Evolutionary conservation across 768 basidiomycete species (phyloP), one percentile per base, ranked within the genome.

Genomic region (Rhodotorula paludigena): DNA sequence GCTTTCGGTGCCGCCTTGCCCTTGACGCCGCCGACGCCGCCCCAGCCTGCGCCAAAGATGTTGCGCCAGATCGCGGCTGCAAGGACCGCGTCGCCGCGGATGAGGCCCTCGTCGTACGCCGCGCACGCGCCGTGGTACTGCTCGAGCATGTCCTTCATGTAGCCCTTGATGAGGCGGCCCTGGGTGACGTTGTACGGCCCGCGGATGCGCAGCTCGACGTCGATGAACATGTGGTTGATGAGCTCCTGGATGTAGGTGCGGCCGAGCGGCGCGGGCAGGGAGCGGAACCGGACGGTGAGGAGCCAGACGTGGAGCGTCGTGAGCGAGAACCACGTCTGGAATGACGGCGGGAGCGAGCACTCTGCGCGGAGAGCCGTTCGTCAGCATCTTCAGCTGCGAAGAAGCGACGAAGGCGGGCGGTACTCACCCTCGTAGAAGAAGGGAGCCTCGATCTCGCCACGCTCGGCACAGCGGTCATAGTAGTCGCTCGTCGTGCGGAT

Each of bases 281-380:
- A 85, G 30, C 94, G 90, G 16, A 96, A 83, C 32, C 93, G 88
- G 60, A 89, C 88, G 25, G 87, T 87, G 57, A 93, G 85, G 72
- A 97, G 82, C 88, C 92, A 93, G 55, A 97, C 81, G 78, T 98
- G 92, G 36, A 97, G 82, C 71, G 93, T 92, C 36, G 90, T 90
- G 57, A 96, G 80, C 8, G 89, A 90, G 80, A 97, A 97, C 89
- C 92, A 97, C 23, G 94, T 90, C 75, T 97, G 93, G 78, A 94
- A 96, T 0, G 94, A 96, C 20, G 87, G 88, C 16, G 93, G 92
- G 11, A 97, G 82, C 65, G 82, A 82, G 75, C 89, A 94, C 66
- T 85, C 93, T 96, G 74, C n/a, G 5, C 12, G 38, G 21, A 14
- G n/a, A 36, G 16, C 12, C 38, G 15, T 25, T 21, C 9, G 45